These are phyloP conservation scores for Nitzschia palea DNA, from an alignment of 108 stramenopile species.

Conservation along the genomic window DNA sequence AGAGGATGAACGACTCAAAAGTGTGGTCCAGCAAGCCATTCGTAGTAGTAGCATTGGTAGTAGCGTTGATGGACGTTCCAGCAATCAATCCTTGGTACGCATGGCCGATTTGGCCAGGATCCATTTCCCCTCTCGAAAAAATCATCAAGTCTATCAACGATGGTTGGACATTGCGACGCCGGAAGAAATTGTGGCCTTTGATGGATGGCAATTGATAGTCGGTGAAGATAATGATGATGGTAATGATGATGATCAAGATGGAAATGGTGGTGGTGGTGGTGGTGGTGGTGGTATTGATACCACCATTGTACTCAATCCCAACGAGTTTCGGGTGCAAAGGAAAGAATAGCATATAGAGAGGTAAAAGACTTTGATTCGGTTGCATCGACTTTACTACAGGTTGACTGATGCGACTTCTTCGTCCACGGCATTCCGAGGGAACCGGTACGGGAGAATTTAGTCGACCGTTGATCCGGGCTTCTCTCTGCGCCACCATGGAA, in stretches of 20 bases:
- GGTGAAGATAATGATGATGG: conserved; percentile 4
- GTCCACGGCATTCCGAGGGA: too few species aligned
- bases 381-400: too few species aligned
- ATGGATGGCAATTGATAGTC: conserved; percentile 13
- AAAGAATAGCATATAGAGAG: conserved; percentile 5
- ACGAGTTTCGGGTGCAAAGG: neutral
- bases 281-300: neutral
- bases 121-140: conserved; percentile 35
- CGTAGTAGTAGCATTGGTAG: neutral
- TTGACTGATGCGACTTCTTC: too few species aligned
- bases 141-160: conserved; percentile 26
- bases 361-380: too few species aligned
- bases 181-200: conserved; percentile 27
- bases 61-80: neutral
- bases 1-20: conserved; percentile 58
- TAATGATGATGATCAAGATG: neutral
- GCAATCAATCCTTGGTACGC: neutral
- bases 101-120: conserved; percentile 16
- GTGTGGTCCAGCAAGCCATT: conserved; percentile 20
- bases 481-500: too few species aligned
- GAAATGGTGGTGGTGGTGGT: neutral
- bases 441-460: too few species aligned
- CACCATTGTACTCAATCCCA: neutral
- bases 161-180: conserved; percentile 42
- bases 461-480: too few species aligned